Percentiles rank a stretch among this genome's conserved stretches.
phyloP scores from a whole-genome alignment of 352 stramenopile genomes.

The Globisporangium camurandrum region DNA sequence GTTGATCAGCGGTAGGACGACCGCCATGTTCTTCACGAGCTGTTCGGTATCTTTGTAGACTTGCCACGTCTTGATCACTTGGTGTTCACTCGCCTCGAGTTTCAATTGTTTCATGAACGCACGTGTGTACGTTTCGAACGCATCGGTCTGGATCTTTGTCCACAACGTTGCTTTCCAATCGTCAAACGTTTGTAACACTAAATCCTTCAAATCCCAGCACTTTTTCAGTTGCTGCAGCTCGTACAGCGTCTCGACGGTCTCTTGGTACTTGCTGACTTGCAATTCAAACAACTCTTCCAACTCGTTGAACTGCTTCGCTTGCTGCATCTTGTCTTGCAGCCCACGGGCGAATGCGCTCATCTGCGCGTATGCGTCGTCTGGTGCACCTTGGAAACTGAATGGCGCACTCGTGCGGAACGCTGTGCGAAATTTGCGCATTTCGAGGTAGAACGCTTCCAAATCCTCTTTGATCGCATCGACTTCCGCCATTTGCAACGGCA shows the following conservation, averaged over 20 bases:
- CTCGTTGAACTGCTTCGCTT: constrained; percentile 82
- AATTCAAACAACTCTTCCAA: constrained; percentile 84
- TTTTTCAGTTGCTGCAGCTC: constrained; percentile 85
- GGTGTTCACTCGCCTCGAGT: constrained; percentile 69
- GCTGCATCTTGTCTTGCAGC: constrained; percentile 72
- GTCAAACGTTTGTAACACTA: constrained; percentile 76
- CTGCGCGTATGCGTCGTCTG: constrained; percentile 79
- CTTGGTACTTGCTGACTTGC: constrained; percentile 82
- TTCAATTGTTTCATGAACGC: constrained; percentile 86
- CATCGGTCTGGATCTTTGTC: constrained; percentile 76
- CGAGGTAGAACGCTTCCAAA: constrained; percentile 91
- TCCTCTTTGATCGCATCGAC: constrained; percentile 92
- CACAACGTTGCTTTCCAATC: constrained; percentile 84
- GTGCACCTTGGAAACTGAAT: constrained; percentile 87
- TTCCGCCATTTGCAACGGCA: constrained; percentile 95
- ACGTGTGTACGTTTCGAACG: constrained; percentile 64
- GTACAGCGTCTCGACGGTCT: constrained; percentile 85
- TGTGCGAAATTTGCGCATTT: constrained; percentile 93
- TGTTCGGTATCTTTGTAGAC: constrained; percentile 85
- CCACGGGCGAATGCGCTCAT: constrained; percentile 71
- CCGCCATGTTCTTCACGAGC: constrained; percentile 84
- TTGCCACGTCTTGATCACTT: constrained; percentile 84
- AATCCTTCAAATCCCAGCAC: constrained; percentile 80
- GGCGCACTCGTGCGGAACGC: constrained; percentile 92
- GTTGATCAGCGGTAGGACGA: constrained; percentile 87